Evolutionary conservation across 257 asterid species (phyloP).

Genomic region (Solanum peruvianum): DNA sequence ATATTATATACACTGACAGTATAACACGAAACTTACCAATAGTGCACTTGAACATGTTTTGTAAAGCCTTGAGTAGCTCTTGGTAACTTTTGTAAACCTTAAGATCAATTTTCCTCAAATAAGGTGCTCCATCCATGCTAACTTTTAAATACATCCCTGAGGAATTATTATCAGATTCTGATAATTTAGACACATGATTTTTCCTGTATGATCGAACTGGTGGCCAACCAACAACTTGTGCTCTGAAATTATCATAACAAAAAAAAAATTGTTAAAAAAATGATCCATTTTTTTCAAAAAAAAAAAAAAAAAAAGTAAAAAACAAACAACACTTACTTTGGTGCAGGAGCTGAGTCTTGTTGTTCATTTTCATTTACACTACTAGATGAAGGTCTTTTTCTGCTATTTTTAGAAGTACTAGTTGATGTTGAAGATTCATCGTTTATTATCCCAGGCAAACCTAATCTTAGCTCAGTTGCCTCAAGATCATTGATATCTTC

Average conservation of each 20-base stretch:
- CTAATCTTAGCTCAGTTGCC: constrained; percentile 68
- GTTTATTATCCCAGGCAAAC: constrained; percentile 49
- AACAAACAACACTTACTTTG: constrained; percentile 35
- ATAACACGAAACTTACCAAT: constrained; percentile 22
- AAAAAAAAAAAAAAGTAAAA: neutral
- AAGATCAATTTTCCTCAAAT: constrained; percentile 73
- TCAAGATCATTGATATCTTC: constrained; percentile 30
- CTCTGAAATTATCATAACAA: neutral
- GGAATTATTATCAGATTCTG: constrained; percentile 29
- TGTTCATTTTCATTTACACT: neutral
- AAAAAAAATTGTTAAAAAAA: neutral
- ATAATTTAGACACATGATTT: constrained; percentile 21
- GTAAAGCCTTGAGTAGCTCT: constrained; percentile 58
- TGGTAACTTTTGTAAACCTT: constrained; percentile 46
- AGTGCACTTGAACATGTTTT: constrained; percentile 76
- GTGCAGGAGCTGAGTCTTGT: constrained; percentile 28
- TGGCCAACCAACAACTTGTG: constrained; percentile 77
- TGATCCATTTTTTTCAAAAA: constrained; percentile 32
- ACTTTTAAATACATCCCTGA: constrained; percentile 74
- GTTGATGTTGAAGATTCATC: constrained; percentile 10
- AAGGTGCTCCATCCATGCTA: constrained; percentile 99
- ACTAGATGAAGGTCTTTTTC: constrained; percentile 44
- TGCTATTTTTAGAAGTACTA: constrained; percentile 8
- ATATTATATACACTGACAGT: neutral
- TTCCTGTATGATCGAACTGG: constrained; percentile 80